Evolutionary conservation across 2,329 filamentous ascomycete species (phyloP), one percentile per base, ranked within the genome.

Genomic region (Coniochaeta sp.): DNA sequence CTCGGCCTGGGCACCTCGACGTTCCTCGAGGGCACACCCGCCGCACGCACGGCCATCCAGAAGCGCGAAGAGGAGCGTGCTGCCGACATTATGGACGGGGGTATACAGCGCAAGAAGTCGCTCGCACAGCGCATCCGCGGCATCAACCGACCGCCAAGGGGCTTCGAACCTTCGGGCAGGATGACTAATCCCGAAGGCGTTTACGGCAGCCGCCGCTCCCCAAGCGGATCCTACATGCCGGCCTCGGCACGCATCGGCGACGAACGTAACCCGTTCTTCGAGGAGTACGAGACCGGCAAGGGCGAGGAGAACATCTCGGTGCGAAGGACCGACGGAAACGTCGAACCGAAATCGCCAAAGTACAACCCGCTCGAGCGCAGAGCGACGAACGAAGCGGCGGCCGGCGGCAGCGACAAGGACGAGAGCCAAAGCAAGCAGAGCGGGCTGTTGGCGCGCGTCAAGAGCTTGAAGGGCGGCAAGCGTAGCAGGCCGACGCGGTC

Each of bases 21-120:
- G 2, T 97, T 97, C 75, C 72, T 99, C 20, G 94, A 99, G 62
- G 94, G 94, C 31, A 87, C 94, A 1, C 92, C 94, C 13, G 94
- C 91, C 26, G 87, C 91, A 26, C 83, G 84, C 60, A 81, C 84
- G 7, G 89, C 87, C 16, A 89, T 96, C 51, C 82, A 89, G 65
- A 83, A 86, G 55, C 83, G 83, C 49, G 82, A 92, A 61, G 86
- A 80, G 28, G 90, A 85, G 60, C 70, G 88, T 55, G 79, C 77
- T 16, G 80, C 86, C 45, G 78, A 79, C 53, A 59, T 64, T 26
- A 64, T 72, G 51, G 69, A 77, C 20, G 71, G 72, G 6, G 86
- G 87, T 5, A 70, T 99, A 35, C 83, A 86, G 58, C 85, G 94
- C 54, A 97, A 96, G 78, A 96, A 96, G 75, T 96, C 91, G 26